Percentiles rank a stretch among this genome's conserved stretches.
phyloP scores from a whole-genome alignment of 768 basidiomycete species.

The Mycena vitilis region DNA sequence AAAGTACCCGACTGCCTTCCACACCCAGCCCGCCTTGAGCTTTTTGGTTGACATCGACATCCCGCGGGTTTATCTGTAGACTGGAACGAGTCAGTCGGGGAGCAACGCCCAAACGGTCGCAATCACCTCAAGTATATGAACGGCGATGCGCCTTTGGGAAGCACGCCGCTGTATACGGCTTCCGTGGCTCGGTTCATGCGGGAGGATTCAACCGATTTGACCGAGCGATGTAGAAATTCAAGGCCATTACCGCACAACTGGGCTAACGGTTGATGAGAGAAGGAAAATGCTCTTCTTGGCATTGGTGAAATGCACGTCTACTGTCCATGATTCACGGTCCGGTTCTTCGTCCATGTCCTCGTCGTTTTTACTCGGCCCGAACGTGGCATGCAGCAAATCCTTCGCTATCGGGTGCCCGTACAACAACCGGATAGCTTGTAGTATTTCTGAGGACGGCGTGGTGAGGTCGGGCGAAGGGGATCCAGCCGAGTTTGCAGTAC shows the following conservation, averaged over 20 bases:
- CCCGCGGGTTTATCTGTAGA: constrained; percentile 83
- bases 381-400: constrained; percentile 68
- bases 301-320: constrained; percentile 83
- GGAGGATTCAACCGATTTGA: constrained; percentile 91
- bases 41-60: constrained; percentile 97
- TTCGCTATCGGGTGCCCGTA: constrained; percentile 87
- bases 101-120: background rate
- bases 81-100: constrained; percentile 51
- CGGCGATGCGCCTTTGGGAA: constrained; percentile 91
- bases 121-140: constrained; percentile 93
- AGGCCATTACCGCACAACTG: background rate
- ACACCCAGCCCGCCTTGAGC: constrained; percentile 15
- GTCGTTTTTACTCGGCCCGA: constrained; percentile 44
- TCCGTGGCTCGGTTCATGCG: constrained; percentile 91
- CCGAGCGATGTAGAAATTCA: constrained; percentile 75
- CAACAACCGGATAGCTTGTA: constrained; percentile 79
- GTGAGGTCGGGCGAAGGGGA: constrained; percentile 83
- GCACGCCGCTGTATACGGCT: constrained; percentile 81
- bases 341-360: constrained; percentile 44
- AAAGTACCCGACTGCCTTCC: constrained; percentile 40
- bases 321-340: constrained; percentile 70
- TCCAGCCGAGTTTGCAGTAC: constrained; percentile 57
- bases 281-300: constrained; percentile 89
- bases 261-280: constrained; percentile 91
- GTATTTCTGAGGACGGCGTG: constrained; percentile 74